Evolutionary conservation across 495 filamentous ascomycete species (phyloP), one percentile per base, ranked within the genome.

Genomic region (Lepidopterella palustris): DNA sequence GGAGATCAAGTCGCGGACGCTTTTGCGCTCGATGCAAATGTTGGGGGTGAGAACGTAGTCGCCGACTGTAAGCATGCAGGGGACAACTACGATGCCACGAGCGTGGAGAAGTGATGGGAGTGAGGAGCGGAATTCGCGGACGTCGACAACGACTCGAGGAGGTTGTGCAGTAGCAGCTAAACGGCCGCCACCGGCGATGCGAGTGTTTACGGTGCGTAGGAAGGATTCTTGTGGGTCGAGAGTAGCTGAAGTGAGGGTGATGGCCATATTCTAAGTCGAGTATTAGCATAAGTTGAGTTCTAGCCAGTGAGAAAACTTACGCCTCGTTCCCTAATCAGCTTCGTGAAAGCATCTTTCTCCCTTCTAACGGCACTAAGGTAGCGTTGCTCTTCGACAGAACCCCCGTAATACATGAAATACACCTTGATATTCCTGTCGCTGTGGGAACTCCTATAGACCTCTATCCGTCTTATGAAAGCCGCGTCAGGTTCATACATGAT

Each of bases 401-500:
- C 87, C 40, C 89, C 86, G 60, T 98, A 98, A 70, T 92, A 97
- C 76, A 97, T 84, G 68, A 97, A 97, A 72, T 96, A 98, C 0
- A 96, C 92, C 54, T 86, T 80, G 31, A 97, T 86, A 67, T 91
- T 92, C 28, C 91, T 78, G 67, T 95, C 88, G 31, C 83, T 85
- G 70, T 98, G 93, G 10, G 90, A 96, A 58, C 89, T 95, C 35
- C 95, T 86, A 72, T 97, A 98, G 4, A 97, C 92, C 67, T 98
- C 93, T 8, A 98, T 87, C 25, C 95, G 79, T 32, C 95, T 84
- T 64, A 97, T 95, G 71, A 98, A 98, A 4, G 91, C 83, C n/a
- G 91, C 82, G 65, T 97, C 92, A 18, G 95, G 91, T 69, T 97
- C 92, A 72, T 97, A 98, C 93, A 98, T 97, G 68, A 98, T 88